Conservation (phyloP, 2,329 filamentous ascomycete species). For the Mariannaea elegans region DNA sequence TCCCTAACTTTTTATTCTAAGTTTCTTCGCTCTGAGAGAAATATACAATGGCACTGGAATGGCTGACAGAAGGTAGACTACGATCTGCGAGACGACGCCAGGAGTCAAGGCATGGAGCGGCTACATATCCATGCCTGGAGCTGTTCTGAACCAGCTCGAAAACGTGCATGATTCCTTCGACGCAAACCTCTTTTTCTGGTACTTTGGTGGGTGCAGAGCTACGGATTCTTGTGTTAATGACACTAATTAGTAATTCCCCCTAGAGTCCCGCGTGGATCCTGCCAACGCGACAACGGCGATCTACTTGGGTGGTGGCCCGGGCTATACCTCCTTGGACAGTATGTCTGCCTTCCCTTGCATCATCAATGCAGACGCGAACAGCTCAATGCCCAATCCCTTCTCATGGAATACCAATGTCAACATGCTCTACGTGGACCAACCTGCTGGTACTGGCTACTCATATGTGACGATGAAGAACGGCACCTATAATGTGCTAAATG, state of each 20-base stretch:
- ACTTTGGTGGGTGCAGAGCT: slow-evolving; percentile 39
- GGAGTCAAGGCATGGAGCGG: slow-evolving; percentile 32
- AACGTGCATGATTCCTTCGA: slow-evolving; percentile 20
- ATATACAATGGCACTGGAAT: no score
- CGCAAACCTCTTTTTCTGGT: slow-evolving; percentile 55
- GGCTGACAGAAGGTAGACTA: no score
- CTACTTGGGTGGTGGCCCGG: slow-evolving; percentile 72
- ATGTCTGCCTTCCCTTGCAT: slow-evolving; percentile 65
- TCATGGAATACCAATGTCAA: slow-evolving; percentile 65
- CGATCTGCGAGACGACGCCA: slow-evolving; percentile 33
- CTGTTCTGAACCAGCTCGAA: slow-evolving; percentile 40
- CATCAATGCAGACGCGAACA: slow-evolving; percentile 57
- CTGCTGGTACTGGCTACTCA: slow-evolving; percentile 72
- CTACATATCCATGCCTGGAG: slow-evolving; percentile 31
- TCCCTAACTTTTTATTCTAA: no score
- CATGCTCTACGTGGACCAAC: slow-evolving; percentile 64
- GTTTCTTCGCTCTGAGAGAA: no score
- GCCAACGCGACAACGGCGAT: slow-evolving; percentile 49
- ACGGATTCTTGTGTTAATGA: no score
- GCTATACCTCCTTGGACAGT: slow-evolving; percentile 66
- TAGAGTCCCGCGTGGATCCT: slow-evolving; percentile 44
- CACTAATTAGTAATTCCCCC: no score
- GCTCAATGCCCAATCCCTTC: slow-evolving; percentile 63
- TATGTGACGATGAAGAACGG: slow-evolving; percentile 58
- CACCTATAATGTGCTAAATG: slow-evolving; percentile 59